Percentiles rank a stretch among this genome's conserved stretches.
Evolutionary conservation across 106 monocot genomes (phyloP).

Genomic region (Chionographis japonica): DNA sequence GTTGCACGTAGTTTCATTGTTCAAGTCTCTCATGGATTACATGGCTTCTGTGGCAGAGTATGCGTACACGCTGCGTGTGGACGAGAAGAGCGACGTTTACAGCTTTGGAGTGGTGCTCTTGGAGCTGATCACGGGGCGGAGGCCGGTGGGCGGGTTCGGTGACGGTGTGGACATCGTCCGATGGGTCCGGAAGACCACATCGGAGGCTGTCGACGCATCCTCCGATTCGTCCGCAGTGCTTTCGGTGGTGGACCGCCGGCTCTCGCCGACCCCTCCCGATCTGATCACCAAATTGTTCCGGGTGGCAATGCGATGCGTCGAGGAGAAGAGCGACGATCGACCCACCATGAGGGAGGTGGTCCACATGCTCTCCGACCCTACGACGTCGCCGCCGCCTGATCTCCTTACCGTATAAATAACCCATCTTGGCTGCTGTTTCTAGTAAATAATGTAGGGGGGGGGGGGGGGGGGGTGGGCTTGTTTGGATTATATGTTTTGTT

Average conservation of each 20-base stretch:
- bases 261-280: constrained; percentile 29
- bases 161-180: constrained; percentile 87
- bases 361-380: constrained; percentile 60
- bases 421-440: background rate
- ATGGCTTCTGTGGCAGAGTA: constrained; percentile 54
- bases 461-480: no score
- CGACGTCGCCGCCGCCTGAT: constrained; percentile 12
- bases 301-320: constrained; percentile 84
- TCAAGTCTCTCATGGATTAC: no score
- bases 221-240: constrained; percentile 22
- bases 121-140: constrained; percentile 77
- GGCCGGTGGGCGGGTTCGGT: constrained; percentile 87
- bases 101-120: constrained; percentile 98
- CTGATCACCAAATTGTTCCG: constrained; percentile 51
- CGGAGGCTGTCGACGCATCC: constrained; percentile 19
- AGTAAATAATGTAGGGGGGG: no score
- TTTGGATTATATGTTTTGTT: background rate
- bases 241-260: constrained; percentile 60
- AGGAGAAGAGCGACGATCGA: constrained; percentile 60
- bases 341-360: no score
- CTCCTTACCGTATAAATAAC: constrained; percentile 10
- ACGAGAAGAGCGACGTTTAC: constrained; percentile 98
- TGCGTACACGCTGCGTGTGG: constrained; percentile 91
- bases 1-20: no score
- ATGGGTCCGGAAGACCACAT: constrained; percentile 72